Conservation (phyloP, 305 asterid genomes). For the Fraxinus velutina region DNA sequence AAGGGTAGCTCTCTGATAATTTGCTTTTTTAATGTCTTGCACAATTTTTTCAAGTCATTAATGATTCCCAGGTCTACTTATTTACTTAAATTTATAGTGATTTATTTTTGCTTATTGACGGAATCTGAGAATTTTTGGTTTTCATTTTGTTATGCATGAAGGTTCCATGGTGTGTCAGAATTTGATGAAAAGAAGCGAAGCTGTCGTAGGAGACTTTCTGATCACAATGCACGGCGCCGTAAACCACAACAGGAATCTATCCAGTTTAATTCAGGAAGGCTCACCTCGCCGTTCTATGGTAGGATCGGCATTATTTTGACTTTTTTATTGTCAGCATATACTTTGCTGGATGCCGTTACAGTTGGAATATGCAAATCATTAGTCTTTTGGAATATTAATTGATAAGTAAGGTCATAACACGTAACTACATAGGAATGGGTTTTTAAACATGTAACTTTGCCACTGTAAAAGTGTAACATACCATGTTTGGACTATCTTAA, state of each 20-base stretch:
- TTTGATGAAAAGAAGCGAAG: constrained; percentile 91
- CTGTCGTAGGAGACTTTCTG: constrained; percentile 78
- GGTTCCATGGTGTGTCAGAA: constrained; percentile 79
- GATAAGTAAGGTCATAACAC: not conserved
- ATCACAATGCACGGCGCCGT: constrained; percentile 87
- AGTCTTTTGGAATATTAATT: constrained; percentile 3
- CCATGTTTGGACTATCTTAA: not conserved
- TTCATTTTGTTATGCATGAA: constrained; percentile 24
- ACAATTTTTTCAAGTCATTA: not conserved
- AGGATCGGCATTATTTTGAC: constrained; percentile 6
- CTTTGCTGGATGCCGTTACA: not conserved
- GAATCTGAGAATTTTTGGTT: constrained; percentile 10
- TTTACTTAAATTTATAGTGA: not conserved
- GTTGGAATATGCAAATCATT: not conserved
- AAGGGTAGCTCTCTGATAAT: not conserved
- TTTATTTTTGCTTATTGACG: not conserved
- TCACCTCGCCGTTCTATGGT: constrained; percentile 63
- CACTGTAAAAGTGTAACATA: not conserved
- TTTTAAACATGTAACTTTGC: not conserved
- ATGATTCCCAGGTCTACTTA: not conserved
- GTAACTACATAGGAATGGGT: not conserved
- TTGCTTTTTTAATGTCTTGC: not conserved
- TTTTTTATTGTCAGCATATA: not conserved
- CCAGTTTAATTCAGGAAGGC: constrained; percentile 51
- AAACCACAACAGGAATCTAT: constrained; percentile 69